phyloP scores from a whole-genome alignment of 805 yeast species.

The Saccharomycopsis javanensis region DNA sequence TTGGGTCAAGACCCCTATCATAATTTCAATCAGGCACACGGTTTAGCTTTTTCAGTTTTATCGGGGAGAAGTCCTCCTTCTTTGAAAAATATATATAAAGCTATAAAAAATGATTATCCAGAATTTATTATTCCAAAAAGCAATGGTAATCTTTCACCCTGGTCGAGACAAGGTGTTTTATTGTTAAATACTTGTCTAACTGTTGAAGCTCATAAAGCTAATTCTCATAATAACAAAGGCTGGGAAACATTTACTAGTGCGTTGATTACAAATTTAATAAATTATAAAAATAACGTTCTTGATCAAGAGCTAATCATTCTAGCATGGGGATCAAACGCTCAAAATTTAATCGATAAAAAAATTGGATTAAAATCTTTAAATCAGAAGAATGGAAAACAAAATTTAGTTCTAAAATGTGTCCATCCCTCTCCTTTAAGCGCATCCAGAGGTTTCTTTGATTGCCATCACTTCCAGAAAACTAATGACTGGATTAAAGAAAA shows the following conservation, averaged over 20 bases:
- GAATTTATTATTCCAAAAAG: constrained; percentile 51
- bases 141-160: constrained; percentile 61
- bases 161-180: constrained; percentile 86
- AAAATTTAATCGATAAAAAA: constrained; percentile 36
- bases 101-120: constrained; percentile 57
- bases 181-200: constrained; percentile 83
- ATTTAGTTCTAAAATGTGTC: constrained; percentile 57
- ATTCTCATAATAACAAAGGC: constrained; percentile 82
- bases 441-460: constrained; percentile 71
- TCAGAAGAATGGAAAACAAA: constrained; percentile 24
- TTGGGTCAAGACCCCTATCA: constrained; percentile 98
- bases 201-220: constrained; percentile 87
- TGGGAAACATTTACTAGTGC: constrained; percentile 87
- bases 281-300: constrained; percentile 33
- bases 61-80: constrained; percentile 79
- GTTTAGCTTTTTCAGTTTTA: constrained; percentile 80
- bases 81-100: constrained; percentile 75
- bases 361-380: constrained; percentile 27
- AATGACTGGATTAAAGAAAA: constrained; percentile 62
- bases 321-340: constrained; percentile 80
- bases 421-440: constrained; percentile 97
- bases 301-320: constrained; percentile 56
- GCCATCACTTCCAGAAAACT: constrained; percentile 61
- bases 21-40: constrained; percentile 88
- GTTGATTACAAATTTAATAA: constrained; percentile 45